These are phyloP conservation scores for Melaleuca quinquenervia DNA, from an alignment of 345 rosid genomes.

Conservation along the genomic window DNA sequence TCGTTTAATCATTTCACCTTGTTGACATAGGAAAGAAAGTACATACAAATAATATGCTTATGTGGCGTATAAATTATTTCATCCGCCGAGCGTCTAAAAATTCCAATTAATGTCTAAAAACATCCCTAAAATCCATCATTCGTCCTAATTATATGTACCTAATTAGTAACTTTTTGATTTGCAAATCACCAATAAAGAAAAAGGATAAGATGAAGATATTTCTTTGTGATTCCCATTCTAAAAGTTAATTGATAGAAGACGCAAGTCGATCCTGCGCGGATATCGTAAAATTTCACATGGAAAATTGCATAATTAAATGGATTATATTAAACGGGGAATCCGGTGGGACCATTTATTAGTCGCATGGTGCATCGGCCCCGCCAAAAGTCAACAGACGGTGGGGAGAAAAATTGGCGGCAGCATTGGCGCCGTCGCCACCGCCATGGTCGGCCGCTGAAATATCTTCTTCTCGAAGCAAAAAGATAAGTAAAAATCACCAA, in stretches of 20 bases:
- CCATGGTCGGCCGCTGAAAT: not conserved
- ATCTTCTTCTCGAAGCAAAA: not conserved
- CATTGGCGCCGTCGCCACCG: not conserved
- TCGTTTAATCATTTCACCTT: not conserved
- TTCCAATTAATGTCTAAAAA: not conserved
- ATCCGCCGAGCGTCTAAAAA: accelerated
- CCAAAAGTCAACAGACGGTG: not conserved
- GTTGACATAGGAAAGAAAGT: not conserved
- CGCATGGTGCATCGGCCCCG: too few species aligned
- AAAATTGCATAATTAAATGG: not conserved
- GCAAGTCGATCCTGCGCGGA: accelerated
- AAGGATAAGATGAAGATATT: not conserved
- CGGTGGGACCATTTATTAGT: accelerated
- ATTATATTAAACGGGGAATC: not conserved
- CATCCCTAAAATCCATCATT: not conserved
- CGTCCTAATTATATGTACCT: not conserved
- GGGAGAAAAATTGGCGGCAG: not conserved
- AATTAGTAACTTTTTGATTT: not conserved
- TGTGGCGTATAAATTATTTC: not conserved
- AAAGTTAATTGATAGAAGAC: not conserved
- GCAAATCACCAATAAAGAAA: not conserved
- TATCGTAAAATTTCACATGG: not conserved
- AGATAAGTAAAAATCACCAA: not conserved
- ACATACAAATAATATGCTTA: not conserved
- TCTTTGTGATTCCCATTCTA: not conserved